Evolutionary conservation across 2,329 filamentous ascomycete species (phyloP), one percentile per base, ranked within the genome.

Genomic region (Botrytis pseudocinerea): DNA sequence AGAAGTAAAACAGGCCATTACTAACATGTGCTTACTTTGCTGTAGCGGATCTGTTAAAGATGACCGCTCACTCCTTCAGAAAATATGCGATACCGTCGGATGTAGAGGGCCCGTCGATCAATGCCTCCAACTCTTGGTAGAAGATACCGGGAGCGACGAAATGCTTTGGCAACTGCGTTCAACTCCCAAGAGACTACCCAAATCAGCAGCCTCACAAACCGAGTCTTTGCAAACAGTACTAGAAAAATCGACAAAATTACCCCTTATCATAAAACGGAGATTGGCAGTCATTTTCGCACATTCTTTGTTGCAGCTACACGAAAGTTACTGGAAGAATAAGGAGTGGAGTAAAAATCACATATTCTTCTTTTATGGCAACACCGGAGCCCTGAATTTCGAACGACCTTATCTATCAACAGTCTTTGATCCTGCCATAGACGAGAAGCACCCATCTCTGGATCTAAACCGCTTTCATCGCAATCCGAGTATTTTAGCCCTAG

Each of bases 141-240:
- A 68, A 54, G 64, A 68, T 42, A 54, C 46, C 12, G 64, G 46
- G 40, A 68, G 38, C 10, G 35, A 40, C 3, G 46, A 54, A 40
- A 68, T 68, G 25, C 64, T 68, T 18, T 68, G 64, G 64, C 64
- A 68, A 14, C 46, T 68, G 10, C 64, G 64, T 16, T 68, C 64
- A 40, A 54, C 48, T 28, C 64, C 64, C 46, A 68, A 68, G 9
- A 54, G 64, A 22, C 64, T 68, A 12, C 64, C 64, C 46, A 40
- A 68, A 32, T 54, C 18, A 32, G 35, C 46, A 54, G 25, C n/a
- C 20, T 25, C 25, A 14, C 22, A 68, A 22, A 38, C 35, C 16
- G 46, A 57, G 12, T 68, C 64, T 40, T 18, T 68, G 9, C 64
- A 68, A 38, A 9, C 35, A 22, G 64, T 68, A 22, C 25, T 68